Conservation (phyloP, 768 basidiomycete genomes). For the Auricularia sp. region DNA sequence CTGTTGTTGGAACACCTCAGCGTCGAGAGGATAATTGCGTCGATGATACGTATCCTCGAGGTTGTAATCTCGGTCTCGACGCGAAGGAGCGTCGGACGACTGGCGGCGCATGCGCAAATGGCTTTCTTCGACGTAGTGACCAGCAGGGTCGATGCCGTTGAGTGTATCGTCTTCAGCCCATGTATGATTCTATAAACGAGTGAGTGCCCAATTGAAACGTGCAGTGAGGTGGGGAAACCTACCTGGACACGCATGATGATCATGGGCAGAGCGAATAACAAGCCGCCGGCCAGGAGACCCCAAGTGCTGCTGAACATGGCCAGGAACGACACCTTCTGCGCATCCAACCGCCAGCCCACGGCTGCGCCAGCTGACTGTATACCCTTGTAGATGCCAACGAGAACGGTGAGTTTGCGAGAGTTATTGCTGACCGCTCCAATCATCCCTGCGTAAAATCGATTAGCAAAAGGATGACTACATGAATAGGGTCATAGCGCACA, state of each 20-base stretch:
- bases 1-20: neutral
- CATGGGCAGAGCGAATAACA: conserved; percentile 61
- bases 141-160: neutral
- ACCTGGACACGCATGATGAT: conserved; percentile 55
- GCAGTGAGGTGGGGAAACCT: neutral
- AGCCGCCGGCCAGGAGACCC: conserved; percentile 52
- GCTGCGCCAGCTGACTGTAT: conserved; percentile 71
- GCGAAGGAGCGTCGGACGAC: neutral
- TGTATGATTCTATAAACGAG: neutral
- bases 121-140: neutral
- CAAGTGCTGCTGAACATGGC: conserved; percentile 66
- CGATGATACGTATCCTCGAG: neutral
- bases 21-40: neutral
- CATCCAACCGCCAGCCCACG: conserved; percentile 64
- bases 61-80: neutral
- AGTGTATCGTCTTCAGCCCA: neutral
- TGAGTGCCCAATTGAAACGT: neutral
- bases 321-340: conserved; percentile 34
- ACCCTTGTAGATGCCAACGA: conserved; percentile 73
- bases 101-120: neutral
- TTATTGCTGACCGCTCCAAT: conserved; percentile 74
- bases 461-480: neutral
- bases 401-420: conserved; percentile 66
- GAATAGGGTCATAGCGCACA: conserved; percentile 37
- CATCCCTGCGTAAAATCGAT: neutral